These are phyloP conservation scores for Thalassiosira delicatula DNA, from an alignment of 352 stramenopile genomes.

Conservation along the genomic window DNA sequence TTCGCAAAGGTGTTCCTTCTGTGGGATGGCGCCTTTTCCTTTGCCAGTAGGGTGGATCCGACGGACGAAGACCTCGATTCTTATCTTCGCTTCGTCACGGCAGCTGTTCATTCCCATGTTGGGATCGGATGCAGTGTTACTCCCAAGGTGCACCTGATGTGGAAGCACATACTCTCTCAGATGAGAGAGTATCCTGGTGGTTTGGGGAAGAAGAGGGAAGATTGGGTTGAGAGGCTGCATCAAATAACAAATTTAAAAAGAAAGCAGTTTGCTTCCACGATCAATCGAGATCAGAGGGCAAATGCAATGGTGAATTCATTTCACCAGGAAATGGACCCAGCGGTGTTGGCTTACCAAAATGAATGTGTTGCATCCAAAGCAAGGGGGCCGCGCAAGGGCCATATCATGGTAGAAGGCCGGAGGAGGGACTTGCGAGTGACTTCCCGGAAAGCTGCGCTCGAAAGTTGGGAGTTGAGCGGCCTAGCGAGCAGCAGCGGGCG, in stretches of 20 bases:
- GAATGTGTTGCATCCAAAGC: neutral
- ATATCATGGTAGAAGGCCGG: neutral
- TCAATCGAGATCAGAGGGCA: neutral
- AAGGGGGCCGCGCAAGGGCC: neutral
- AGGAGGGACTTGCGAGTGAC: neutral
- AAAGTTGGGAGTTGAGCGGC: too few relatives aligned
- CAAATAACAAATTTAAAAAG: neutral
- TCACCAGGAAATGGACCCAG: neutral
- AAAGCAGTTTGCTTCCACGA: neutral
- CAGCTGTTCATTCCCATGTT: slow-evolving; percentile 11
- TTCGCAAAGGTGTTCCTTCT: slow-evolving; percentile 28
- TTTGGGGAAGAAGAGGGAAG: slow-evolving; percentile 45
- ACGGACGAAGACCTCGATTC: slow-evolving; percentile 9
- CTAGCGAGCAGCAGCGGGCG: too few relatives aligned
- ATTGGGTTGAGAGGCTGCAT: slow-evolving; percentile 30
- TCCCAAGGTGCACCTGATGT: slow-evolving; percentile 51
- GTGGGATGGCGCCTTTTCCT: slow-evolving; percentile 50
- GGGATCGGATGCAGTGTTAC: slow-evolving; percentile 33
- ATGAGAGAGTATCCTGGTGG: slow-evolving; percentile 23
- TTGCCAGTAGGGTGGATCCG: slow-evolving; percentile 29
- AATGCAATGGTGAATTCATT: neutral
- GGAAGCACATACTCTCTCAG: slow-evolving; percentile 23
- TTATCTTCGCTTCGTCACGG: slow-evolving; percentile 30
- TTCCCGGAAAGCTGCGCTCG: neutral
- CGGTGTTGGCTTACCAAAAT: neutral